These are phyloP conservation scores for Dactylonectria estremocensis DNA, from an alignment of 2,329 filamentous ascomycete species.

Conservation along the genomic window DNA sequence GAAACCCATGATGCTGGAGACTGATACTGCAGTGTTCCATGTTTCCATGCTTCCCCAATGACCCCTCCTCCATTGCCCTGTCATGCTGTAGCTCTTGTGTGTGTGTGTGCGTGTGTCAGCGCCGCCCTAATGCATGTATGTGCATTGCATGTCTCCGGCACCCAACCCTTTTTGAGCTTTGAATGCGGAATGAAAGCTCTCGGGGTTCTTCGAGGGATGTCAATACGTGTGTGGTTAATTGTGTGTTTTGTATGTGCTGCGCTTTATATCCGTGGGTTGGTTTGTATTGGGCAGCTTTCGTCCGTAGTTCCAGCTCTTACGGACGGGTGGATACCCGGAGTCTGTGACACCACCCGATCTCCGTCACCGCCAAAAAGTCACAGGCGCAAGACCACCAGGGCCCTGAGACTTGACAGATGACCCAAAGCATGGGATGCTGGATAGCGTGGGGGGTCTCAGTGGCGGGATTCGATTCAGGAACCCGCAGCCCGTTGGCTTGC, in stretches of 20 bases:
- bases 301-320: constrained; percentile 34
- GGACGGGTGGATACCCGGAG: constrained; percentile 32
- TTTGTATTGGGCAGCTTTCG: constrained; percentile 18
- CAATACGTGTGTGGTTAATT: constrained; percentile 16
- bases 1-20: constrained; percentile 7
- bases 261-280: constrained; percentile 2
- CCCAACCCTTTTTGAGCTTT: not conserved
- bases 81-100: constrained; percentile 15
- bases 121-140: constrained; percentile 38
- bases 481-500: constrained; percentile 9
- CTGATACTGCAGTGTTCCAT: not conserved
- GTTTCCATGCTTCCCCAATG: not conserved
- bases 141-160: constrained; percentile 26
- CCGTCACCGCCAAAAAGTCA: constrained; percentile 15
- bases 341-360: constrained; percentile 22
- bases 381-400: constrained; percentile 5
- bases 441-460: not conserved
- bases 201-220: constrained; percentile 2
- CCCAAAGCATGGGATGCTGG: not conserved
- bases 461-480: not conserved
- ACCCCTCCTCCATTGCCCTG: constrained; percentile 7
- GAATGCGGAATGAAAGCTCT: not conserved
- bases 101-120: constrained; percentile 23
- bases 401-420: not conserved
- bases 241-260: constrained; percentile 11